These are phyloP conservation scores for Yamadazyma nakazawae DNA, from an alignment of 805 yeast genomes.

Conservation along the genomic window DNA sequence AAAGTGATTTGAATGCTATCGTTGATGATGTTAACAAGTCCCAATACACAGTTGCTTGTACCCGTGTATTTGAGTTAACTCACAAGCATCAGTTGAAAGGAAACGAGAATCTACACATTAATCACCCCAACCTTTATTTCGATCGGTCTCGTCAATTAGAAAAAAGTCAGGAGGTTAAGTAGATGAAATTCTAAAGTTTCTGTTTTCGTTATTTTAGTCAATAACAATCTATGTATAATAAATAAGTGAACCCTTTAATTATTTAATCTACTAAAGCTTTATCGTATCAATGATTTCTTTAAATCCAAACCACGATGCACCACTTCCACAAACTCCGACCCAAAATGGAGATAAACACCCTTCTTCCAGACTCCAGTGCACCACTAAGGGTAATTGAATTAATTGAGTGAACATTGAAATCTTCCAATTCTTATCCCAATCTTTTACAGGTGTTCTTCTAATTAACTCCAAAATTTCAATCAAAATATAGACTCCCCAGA, in stretches of 20 bases:
- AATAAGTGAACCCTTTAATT: neutral
- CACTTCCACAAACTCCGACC: constrained; percentile 45
- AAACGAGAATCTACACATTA: constrained; percentile 58
- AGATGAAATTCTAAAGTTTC: neutral
- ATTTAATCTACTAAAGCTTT: constrained; percentile 19
- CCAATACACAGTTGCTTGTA: constrained; percentile 83
- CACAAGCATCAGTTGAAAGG: constrained; percentile 44
- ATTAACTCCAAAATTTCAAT: constrained; percentile 39
- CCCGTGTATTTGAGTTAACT: constrained; percentile 79
- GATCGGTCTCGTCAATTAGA: constrained; percentile 67
- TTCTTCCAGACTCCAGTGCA: constrained; percentile 43
- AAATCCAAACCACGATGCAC: constrained; percentile 44
- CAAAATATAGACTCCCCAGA: constrained; percentile 41
- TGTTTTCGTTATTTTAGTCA: no score
- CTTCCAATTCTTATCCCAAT: constrained; percentile 36
- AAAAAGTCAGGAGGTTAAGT: neutral
- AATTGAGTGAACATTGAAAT: constrained; percentile 34
- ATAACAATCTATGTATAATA: neutral
- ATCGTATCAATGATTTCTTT: constrained; percentile 34
- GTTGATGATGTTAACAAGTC: constrained; percentile 64
- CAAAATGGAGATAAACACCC: constrained; percentile 46
- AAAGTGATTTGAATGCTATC: constrained; percentile 54
- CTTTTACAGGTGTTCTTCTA: constrained; percentile 37
- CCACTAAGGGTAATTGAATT: constrained; percentile 40
- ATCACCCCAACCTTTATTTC: constrained; percentile 86